A percentile compares a stretch with the other conserved stretches of the same genome.
Evolutionary conservation across 2,329 filamentous ascomycete genomes (phyloP).

Genomic region (Epichloe scottii): DNA sequence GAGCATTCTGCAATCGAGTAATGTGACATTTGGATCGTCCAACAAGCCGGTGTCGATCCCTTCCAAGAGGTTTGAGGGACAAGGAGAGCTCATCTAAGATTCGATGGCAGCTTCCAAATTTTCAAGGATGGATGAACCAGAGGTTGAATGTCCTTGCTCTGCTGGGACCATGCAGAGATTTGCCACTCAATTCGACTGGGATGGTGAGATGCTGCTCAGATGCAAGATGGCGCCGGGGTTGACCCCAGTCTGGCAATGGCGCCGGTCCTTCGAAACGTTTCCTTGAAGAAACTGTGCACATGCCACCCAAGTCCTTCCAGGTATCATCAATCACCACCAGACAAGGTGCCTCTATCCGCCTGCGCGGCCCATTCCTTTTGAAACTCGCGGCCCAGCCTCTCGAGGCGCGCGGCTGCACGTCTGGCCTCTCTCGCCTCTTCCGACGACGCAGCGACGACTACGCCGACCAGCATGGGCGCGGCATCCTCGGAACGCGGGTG

Average conservation of each 20-base stretch:
- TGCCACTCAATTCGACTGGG: not conserved
- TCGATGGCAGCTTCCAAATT: not conserved
- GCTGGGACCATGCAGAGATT: not conserved
- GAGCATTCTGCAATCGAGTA: not conserved
- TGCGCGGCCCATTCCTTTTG: constrained; percentile 37
- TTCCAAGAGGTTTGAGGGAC: no score
- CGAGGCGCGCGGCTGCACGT: constrained; percentile 38
- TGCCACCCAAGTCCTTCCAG: not conserved
- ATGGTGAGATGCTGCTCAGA: not conserved
- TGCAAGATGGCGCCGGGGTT: not conserved
- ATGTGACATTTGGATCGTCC: not conserved
- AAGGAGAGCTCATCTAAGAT: not conserved
- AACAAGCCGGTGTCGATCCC: not conserved
- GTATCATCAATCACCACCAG: constrained; percentile 15
- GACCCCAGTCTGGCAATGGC: not conserved
- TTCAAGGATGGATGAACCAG: not conserved
- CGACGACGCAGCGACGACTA: constrained; percentile 38
- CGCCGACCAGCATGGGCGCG: constrained; percentile 40
- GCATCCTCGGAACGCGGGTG: constrained; percentile 16
- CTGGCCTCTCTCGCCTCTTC: constrained; percentile 38
- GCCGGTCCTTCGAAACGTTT: not conserved
- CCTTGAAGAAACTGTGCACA: not conserved
- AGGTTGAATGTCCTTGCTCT: not conserved
- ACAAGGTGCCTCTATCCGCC: constrained; percentile 14
- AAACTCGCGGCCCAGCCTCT: constrained; percentile 41